Base-by-base conservation (phyloP, 1,284 basidiomycete genomes). In the Gymnopus androsaceus region DNA sequence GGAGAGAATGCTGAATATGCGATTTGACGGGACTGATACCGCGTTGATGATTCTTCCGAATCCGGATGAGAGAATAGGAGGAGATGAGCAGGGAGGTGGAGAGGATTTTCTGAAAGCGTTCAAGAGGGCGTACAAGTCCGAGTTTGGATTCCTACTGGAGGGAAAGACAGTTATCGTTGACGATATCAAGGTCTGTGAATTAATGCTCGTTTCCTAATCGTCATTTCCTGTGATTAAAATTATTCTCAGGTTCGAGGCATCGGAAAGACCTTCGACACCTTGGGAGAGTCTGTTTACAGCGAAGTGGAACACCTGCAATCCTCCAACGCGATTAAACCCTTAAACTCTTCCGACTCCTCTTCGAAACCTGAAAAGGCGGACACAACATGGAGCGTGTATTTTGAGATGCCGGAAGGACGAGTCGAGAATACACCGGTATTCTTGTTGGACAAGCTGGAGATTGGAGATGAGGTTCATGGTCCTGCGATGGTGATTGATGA, bases 141-240 rank as follows among this genome's bases (percentile, higher is more conserved):
- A 95, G 71, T 99, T 98, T 67, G 96, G 95, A 1, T 98, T 98
- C 75, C 73, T 95, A 58, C 77, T 98, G 21, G 88, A 92, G 58
- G 84, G 81, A 41, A 90, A 90, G 66, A 76, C 75, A 19, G 83
- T 98, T 63, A 83, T 94, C 45, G 90, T 96, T 9, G 95, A 97
- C 69, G 95, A 98, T 73, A 77, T 98, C 72, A 94, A 96, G 75
- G 93, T 91, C 25, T 58, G 76, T 58, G 4, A 7, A 15, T n/a
- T 28, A 3, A 37, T 45, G n/a, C 12, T 30, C 19, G 27, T 28
- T 34, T 40, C 51, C 23, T 42, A 3, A 19, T 30, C 30, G 47
- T 17, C 36, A 48, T 37, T 23, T 50, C 14, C 42, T 21, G 3
- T 44, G 15, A 57, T 37, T 51, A 38, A 38, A 5, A 50, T n/a